Evolutionary conservation across 352 stramenopile species (phyloP).

Genomic region (Phytophthora palmivora): DNA sequence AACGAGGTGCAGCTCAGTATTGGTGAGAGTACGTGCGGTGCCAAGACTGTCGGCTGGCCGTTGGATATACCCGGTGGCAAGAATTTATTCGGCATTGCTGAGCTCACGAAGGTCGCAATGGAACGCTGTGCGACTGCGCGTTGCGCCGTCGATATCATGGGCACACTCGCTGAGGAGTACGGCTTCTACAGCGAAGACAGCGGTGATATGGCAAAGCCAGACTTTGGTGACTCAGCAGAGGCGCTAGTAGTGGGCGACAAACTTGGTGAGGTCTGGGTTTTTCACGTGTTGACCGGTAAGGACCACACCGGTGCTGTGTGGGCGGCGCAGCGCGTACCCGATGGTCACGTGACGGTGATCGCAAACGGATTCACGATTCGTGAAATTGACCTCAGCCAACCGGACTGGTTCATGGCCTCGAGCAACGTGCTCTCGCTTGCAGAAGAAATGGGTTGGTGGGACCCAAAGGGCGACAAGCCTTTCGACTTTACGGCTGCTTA

Average conservation of each 20-base stretch:
- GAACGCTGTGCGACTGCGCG: slow-evolving; percentile 88
- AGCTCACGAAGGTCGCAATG: slow-evolving; percentile 92
- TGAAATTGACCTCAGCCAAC: slow-evolving; percentile 79
- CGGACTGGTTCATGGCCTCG: slow-evolving; percentile 90
- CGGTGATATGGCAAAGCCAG: slow-evolving; percentile 60
- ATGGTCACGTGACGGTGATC: slow-evolving; percentile 90
- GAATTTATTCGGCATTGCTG: slow-evolving; percentile 91
- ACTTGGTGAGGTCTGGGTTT: slow-evolving; percentile 92
- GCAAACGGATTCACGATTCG: slow-evolving; percentile 95
- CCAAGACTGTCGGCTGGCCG: slow-evolving; percentile 81
- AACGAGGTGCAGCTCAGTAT: slow-evolving; percentile 96
- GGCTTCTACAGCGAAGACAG: slow-evolving; percentile 95
- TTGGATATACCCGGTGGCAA: slow-evolving; percentile 68
- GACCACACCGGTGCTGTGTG: slow-evolving; percentile 91
- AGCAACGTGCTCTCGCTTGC: slow-evolving; percentile 88
- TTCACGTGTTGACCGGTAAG: slow-evolving; percentile 93
- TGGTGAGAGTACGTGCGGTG: slow-evolving; percentile 93
- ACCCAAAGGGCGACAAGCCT: slow-evolving; percentile 43
- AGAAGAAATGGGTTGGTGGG: slow-evolving; percentile 87
- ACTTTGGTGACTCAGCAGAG: slow-evolving; percentile 82
- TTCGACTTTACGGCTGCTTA: slow-evolving; percentile 85
- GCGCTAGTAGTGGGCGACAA: slow-evolving; percentile 89
- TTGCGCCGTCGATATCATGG: slow-evolving; percentile 91
- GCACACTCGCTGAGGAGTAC: slow-evolving; percentile 90
- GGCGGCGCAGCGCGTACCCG: slow-evolving; percentile 92